These are phyloP conservation scores for Lepiota brunneoincarnata DNA, from an alignment of 768 basidiomycete species.

Conservation along the genomic window DNA sequence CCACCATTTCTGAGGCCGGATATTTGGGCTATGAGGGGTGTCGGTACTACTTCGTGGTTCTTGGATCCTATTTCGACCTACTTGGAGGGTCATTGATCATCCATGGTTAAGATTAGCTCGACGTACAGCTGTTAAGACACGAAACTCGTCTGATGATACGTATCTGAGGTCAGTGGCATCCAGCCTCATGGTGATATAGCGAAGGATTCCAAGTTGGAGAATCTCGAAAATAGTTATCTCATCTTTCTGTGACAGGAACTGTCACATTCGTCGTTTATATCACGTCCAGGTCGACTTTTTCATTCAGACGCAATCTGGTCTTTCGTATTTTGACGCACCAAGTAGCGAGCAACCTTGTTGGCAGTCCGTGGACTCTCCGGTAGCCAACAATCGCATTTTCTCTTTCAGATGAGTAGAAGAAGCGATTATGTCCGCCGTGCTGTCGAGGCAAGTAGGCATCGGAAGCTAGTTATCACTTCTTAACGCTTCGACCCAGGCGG, in stretches of 20 bases:
- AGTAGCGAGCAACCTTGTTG: no score
- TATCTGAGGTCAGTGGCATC: slow-evolving; percentile 95
- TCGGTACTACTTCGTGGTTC: slow-evolving; percentile 96
- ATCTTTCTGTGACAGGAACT: not conserved
- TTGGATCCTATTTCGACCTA: slow-evolving; percentile 98
- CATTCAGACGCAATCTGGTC: no score
- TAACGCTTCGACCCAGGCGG: not conserved
- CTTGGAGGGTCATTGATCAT: slow-evolving; percentile 5
- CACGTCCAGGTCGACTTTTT: not conserved
- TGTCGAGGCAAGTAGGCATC: slow-evolving; percentile 1
- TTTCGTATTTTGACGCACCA: not conserved
- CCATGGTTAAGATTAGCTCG: not conserved
- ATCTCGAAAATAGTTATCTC: not conserved
- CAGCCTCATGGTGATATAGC: slow-evolving; percentile 67
- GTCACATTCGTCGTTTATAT: not conserved
- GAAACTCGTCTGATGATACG: slow-evolving; percentile 87
- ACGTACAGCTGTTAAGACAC: slow-evolving; percentile 89
- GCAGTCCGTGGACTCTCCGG: no score
- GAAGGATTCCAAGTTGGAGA: not conserved
- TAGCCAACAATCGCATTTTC: no score
- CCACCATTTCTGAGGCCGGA: slow-evolving; percentile 92
- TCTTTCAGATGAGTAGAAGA: not conserved
- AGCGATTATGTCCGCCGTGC: slow-evolving; percentile 6
- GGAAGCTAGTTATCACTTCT: not conserved
- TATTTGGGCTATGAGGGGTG: slow-evolving; percentile 84